Base-by-base conservation (phyloP, 495 filamentous ascomycete species). In the Delitschia confertaspora region DNA sequence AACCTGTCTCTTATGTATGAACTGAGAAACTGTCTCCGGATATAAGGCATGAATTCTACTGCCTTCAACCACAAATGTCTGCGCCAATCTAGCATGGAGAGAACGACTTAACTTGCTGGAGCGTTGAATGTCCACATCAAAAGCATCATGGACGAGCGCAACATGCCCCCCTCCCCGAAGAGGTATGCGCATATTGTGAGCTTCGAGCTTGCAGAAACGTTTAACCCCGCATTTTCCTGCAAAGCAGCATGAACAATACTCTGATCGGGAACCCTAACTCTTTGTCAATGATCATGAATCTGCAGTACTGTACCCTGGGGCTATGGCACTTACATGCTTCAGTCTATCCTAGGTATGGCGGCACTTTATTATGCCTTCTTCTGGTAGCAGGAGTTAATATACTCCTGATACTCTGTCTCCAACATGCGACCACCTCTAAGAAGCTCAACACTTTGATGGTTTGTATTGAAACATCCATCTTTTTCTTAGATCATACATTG, bases 181-280 rank as follows among this genome's bases (percentile, higher is more conserved):
- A 24, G 13, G 38, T 14, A 25, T 38, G 13, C 44, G 35, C 47
- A 38, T 18, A 33, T 41, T 42, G 39, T 33, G 27, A 19, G 39
- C 33, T 27, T 34, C 18, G 23, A 29, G 44, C 49, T 44, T 11
- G 44, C 43, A 47, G 23, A 24, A 42, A 47, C 43, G 49, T 35
- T 33, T 26, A 42, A 50, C 45, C 51, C 51, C 41, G 46, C 46
- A 50, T 55, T 50, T 43, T 47, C 29, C 27, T 51, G 48, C 48
- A 46, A 30, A 44, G 39, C 13, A 13, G 18, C 30, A 43, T 41
- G 31, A 47, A 41, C 30, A 17, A 50, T 50, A 40, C 46, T 47
- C 38, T 39, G 40, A 48, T 34, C 38, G 16, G 29, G 18, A 42
- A 33, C 23, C 31, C 29, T 42, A 34, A 36, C 31, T 29, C 25